These are phyloP conservation scores for Penicillium waksmanii DNA, from an alignment of 495 filamentous ascomycete species.

Conservation along the genomic window DNA sequence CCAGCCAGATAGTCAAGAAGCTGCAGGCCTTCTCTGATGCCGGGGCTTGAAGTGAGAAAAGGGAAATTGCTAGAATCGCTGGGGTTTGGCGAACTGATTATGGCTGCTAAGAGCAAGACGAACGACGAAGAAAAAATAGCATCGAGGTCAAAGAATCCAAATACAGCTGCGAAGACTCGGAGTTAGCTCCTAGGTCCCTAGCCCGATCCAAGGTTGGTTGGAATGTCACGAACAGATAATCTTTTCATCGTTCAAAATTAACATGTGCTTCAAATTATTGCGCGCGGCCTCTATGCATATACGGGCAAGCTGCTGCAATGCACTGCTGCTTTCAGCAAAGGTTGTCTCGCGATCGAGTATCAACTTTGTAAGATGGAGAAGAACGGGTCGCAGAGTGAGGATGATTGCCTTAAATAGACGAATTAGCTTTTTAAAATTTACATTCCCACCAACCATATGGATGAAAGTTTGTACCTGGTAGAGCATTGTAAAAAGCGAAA, in stretches of 20 bases:
- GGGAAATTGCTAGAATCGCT: neutral
- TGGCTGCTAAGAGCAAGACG: slow-evolving; percentile 6
- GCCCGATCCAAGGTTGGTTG: neutral
- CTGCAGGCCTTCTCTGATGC: neutral
- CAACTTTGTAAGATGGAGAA: slow-evolving; percentile 11
- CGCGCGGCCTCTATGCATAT: slow-evolving; percentile 14
- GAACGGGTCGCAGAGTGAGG: slow-evolving; percentile 9
- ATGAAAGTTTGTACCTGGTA: slow-evolving; percentile 1
- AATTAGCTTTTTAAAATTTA: too few relatives aligned
- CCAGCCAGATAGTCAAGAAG: neutral
- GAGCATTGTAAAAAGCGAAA: slow-evolving; percentile 8
- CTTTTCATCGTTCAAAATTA: slow-evolving; percentile 3
- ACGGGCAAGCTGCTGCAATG: slow-evolving; percentile 4
- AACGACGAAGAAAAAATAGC: slow-evolving; percentile 9
- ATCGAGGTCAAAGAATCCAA: slow-evolving; percentile 16
- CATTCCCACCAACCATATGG: too few relatives aligned
- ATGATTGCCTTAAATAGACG: slow-evolving; percentile 1
- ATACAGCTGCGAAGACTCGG: slow-evolving; percentile 3
- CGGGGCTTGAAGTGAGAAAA: slow-evolving; percentile 7
- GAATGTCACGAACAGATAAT: slow-evolving; percentile 6
- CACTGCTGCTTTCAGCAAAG: neutral
- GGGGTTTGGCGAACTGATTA: slow-evolving; percentile 3
- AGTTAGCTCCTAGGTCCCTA: neutral
- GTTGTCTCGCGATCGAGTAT: slow-evolving; percentile 7
- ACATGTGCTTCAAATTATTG: slow-evolving; percentile 7